Percentiles rank a stretch among this genome's conserved stretches.
Evolutionary conservation across 2,329 filamentous ascomycete genomes (phyloP).

Genomic region (Dactylonectria macrodidyma): DNA sequence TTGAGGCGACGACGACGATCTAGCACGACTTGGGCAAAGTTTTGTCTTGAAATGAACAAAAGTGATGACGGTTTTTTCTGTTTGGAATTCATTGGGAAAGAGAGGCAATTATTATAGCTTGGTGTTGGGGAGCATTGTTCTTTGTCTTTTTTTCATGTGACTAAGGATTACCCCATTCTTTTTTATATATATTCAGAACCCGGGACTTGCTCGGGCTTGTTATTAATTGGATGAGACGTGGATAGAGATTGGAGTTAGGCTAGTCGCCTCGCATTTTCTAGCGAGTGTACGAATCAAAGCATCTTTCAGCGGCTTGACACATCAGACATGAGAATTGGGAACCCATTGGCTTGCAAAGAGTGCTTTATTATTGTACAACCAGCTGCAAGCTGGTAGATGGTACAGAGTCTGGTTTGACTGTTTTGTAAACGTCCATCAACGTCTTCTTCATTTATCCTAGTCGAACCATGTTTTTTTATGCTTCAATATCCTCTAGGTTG

Average conservation of each 20-base stretch:
- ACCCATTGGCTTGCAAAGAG: conserved; percentile 34
- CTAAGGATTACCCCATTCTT: conserved; percentile 38
- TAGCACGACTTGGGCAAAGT: conserved; percentile 33
- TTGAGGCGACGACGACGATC: conserved; percentile 38
- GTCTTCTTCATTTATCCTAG: conserved; percentile 27
- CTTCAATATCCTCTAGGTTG: conserved; percentile 57
- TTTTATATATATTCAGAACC: conserved; percentile 37
- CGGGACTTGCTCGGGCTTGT: conserved; percentile 28
- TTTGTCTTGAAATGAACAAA: conserved; percentile 38
- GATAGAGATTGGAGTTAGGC: conserved; percentile 40
- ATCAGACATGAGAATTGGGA: not conserved
- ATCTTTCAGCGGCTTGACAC: conserved; percentile 37
- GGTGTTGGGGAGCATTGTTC: conserved; percentile 51
- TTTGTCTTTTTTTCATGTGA: conserved; percentile 44
- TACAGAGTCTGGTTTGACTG: conserved; percentile 45
- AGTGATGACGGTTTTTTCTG: conserved; percentile 39
- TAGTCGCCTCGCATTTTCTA: conserved; percentile 25
- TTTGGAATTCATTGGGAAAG: conserved; percentile 44
- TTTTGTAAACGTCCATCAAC: conserved; percentile 44
- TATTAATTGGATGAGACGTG: conserved; percentile 35
- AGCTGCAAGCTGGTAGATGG: conserved; percentile 47
- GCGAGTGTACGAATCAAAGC: conserved; percentile 40
- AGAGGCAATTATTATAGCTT: conserved; percentile 48
- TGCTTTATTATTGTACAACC: conserved; percentile 49
- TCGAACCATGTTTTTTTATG: conserved; percentile 24